Evolutionary conservation across 1,284 basidiomycete species (phyloP), one percentile per base, ranked within the genome.

Genomic region (Entoloma clypeatum): DNA sequence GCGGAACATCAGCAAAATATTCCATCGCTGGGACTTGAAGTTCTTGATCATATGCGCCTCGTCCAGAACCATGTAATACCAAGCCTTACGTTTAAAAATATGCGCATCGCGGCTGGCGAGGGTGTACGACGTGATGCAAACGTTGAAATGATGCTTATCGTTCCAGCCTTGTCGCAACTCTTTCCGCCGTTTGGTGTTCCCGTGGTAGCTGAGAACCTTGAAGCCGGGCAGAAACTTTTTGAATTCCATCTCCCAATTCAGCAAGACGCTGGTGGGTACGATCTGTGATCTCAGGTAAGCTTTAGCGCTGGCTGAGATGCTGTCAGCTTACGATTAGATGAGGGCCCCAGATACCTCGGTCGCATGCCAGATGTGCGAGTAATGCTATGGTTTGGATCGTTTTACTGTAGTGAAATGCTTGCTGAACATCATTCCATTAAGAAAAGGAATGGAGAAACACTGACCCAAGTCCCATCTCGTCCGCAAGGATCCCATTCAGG

Each of bases 1-100:
- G 37, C 91, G 84, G 68, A 97, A 96, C 71, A 92, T 89, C n/a
- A 97, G 73, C 21, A 98, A 65, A 9, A 86, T 93, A 59, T 93
- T 92, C 94, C 94, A 97, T 34, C 94, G 79, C 63, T 97, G 92
- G 1, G 88, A 92, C 52, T 86, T 86, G 68, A 96, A 97, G 65
- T 97, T 98, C 69, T 97, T 97, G 80, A 98, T 96, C 80, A 97
- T 95, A 59, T 98, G 93, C 6, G 93, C 94, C 65, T 97, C 94
- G 62, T 96, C 93, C 8, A 97, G 77, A 49, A 97, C 84, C 81
- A 97, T 89, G 59, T 97, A 97, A 59, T 92, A 91, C 94, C 94
- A 97, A 34, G 81, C 74, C 65, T 95, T 96, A 39, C 94, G 84
- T 54, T 93, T 92, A 71, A 98, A 94, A 35, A 96, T 90, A 60